Evolutionary conservation across 2,329 filamentous ascomycete species (phyloP), one percentile per base, ranked within the genome.

Genomic region (Venturia effusa): DNA sequence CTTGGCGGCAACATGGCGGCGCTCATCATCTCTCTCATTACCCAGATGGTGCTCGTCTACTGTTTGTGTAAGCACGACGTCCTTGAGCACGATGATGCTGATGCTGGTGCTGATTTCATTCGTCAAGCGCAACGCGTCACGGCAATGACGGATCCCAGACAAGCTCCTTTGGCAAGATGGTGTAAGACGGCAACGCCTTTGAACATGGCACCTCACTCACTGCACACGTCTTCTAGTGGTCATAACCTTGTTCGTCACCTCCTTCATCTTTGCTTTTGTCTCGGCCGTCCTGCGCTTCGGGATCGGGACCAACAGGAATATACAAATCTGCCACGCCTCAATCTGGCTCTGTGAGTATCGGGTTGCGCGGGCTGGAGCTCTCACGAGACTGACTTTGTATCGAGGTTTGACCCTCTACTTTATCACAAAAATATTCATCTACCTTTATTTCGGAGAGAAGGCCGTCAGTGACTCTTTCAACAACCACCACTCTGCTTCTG

Each of bases 341-440:
- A 84, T 87, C 48, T 67, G 87, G 6, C 74, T 87, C 0, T 88
- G 85, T 69, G 62, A 61, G 59, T 30, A 22, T 17, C 7, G 13
- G 22, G 13, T 11, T 54, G 7, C 4, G 2, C 34, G 19, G 15
- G 15, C 24, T 3, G 24, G 30, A 22, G 27, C 27, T 24, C 61
- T 22, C 8, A 61, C 8, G 4, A 37, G 19, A 22, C 48, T 64
- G 61, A 63, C 41, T 5, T 37, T 45, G 24, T 24, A 45, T 32
- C 39, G 15, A 72, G 70, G 71, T 64, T 75, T 88, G 1, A 73
- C 80, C 6, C 87, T 81, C 67, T 88, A 88, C 68, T 77, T 87
- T 61, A 83, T 82, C 1, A 85, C 84, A 2, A 88, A 88, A 75
- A 81, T 86, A 74, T 73, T 86, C 27, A 83, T 87, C n/a, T 88